Evolutionary conservation across 352 stramenopile species (phyloP), one percentile per base, ranked within the genome.

Genomic region (Pythium aquatile): DNA sequence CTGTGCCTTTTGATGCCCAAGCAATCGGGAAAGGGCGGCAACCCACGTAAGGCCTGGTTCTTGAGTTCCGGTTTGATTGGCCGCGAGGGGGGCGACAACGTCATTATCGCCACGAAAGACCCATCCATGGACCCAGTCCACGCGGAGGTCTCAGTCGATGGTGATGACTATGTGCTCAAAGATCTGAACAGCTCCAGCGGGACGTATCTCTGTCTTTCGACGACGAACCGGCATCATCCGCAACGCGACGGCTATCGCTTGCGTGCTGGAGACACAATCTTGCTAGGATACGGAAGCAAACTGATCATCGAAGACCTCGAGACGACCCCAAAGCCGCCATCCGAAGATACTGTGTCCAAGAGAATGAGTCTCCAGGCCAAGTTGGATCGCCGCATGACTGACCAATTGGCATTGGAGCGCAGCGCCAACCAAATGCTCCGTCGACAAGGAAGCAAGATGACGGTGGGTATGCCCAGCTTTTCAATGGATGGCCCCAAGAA

Each of bases 191-290:
- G 76, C 55, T 66, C 67, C 20, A 74, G 59, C 2, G 81, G 81
- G 2, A 87, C 81, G 26, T 92, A 79, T 49, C 68, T 92, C n/a
- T 92, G 83, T 46, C 73, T 92, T n/a, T 82, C 66, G 13, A 92
- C 83, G 8, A 81, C 73, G 6, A 79, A 77, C n/a, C 78, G 83
- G 1, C 81, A 90, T 33, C 83, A 84, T 35, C 78, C 81, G 1
- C 83, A 92, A 62, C 78, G 83, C 30, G 79, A 92, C 48, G 83
- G 83, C 1, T 92, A 85, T 32, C 81, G 81, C 13, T 52, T 92
- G 40, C 79, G 73, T 16, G 42, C 47, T 32, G 80, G 77, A 17
- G 81, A 92, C 35, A 75, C 70, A 2, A 77, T 92, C 37, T 40
- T 76, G 13, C 63, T 92, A 2, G 81, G 83, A 0, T 62, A 63